Evolutionary conservation across 192 early-diverging fungal genomes (phyloP).

Genomic region (Podila minutissima): DNA sequence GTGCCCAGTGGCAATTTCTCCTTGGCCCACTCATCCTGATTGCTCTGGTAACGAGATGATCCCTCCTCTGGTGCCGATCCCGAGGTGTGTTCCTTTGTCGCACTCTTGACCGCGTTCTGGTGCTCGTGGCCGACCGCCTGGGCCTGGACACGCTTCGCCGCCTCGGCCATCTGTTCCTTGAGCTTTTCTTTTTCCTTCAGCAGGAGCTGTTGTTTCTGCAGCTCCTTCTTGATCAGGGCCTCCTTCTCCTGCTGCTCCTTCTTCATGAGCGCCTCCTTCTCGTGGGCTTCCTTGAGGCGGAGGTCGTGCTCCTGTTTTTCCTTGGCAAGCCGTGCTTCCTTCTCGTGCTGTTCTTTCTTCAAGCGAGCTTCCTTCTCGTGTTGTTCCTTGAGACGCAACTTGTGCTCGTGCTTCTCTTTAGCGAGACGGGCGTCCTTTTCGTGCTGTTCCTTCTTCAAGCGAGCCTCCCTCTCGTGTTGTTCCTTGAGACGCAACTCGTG

Average conservation of each 20-base stretch:
- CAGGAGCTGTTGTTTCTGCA: conserved; percentile 1
- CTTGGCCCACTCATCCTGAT: conserved; percentile 6
- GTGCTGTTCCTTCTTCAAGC: conserved; percentile 18
- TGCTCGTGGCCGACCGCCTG: background rate
- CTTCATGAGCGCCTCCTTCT: conserved; percentile 6
- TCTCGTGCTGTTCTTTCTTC: conserved; percentile 9
- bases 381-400: conserved; percentile 20
- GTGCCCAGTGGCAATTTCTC: conserved; percentile 35
- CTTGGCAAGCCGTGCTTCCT: background rate
- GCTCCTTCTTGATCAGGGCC: conserved; percentile 8
- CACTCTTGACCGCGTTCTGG: background rate
- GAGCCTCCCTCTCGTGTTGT: conserved; percentile 7
- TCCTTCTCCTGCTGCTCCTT: conserved; percentile 10
- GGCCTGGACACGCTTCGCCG: background rate
- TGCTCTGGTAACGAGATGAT: background rate
- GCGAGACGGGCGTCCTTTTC: background rate
- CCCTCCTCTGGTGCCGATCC: background rate
- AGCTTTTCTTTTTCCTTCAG: background rate
- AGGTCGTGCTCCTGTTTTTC: conserved; percentile 5
- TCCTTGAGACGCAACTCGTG: conserved; percentile 15
- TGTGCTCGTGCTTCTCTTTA: background rate
- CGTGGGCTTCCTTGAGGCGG: conserved; percentile 4
- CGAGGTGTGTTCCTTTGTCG: background rate
- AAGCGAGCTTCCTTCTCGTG: conserved; percentile 19
- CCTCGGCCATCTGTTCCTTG: background rate